phyloP scores from a whole-genome alignment of 768 basidiomycete species.

The Fomitopsis pulvina region DNA sequence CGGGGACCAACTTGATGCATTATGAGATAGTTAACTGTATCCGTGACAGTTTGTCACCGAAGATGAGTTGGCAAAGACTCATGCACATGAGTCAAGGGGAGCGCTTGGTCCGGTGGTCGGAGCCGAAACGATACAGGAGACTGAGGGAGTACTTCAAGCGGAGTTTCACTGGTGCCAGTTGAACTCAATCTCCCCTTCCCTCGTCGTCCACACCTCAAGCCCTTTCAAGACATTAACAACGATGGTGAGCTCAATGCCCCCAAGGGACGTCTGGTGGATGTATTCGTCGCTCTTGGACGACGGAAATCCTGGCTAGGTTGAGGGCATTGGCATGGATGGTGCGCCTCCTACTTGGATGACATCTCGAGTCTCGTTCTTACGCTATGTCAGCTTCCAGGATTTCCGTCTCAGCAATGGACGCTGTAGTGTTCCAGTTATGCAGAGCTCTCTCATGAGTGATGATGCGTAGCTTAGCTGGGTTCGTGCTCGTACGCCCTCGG shows the following conservation, averaged over 20 bases:
- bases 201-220: constrained; percentile 2
- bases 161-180: constrained; percentile 5
- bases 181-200: background rate
- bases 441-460: constrained; percentile 27
- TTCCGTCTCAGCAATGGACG: constrained; percentile 5
- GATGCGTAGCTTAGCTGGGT: constrained; percentile 38
- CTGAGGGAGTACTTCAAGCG: background rate
- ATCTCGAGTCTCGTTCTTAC: background rate
- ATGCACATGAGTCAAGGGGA: too few species aligned
- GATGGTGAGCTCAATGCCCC: constrained; percentile 15
- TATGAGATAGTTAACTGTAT: too few species aligned
- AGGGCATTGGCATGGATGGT: constrained; percentile 23
- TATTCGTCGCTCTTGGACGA: constrained; percentile 10
- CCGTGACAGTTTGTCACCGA: too few species aligned
- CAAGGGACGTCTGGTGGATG: constrained; percentile 5
- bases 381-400: constrained; percentile 8
- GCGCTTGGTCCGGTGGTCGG: too few species aligned
- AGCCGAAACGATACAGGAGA: too few species aligned
- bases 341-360: constrained; percentile 11
- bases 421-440: constrained; percentile 15
- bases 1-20: too few species aligned
- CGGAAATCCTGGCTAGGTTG: constrained; percentile 10
- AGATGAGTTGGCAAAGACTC: too few species aligned
- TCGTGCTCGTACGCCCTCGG: constrained; percentile 16
- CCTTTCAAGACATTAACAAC: constrained; percentile 15